phyloP scores from a whole-genome alignment of 2,329 filamentous ascomycete genomes.

The Magnaporthales sp. region DNA sequence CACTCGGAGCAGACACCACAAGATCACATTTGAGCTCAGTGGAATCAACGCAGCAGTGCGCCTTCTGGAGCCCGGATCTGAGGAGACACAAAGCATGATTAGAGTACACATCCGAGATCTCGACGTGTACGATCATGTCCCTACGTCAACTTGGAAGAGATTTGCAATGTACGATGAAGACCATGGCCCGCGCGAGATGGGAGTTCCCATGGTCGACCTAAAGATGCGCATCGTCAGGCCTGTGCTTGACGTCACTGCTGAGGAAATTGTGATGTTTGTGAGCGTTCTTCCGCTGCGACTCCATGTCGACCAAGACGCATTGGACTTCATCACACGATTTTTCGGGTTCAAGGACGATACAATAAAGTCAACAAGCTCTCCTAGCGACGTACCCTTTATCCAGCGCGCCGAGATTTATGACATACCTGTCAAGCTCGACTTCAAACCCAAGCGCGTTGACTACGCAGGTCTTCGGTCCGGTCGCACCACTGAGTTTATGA shows the following conservation, averaged over 20 bases:
- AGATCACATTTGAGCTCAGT: slow-evolving; percentile 88
- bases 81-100: slow-evolving; percentile 80
- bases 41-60: slow-evolving; percentile 78
- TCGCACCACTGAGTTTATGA: slow-evolving; percentile 97
- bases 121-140: slow-evolving; percentile 89
- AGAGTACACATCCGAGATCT: slow-evolving; percentile 76
- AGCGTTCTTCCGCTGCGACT: slow-evolving; percentile 76
- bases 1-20: slow-evolving; percentile 80
- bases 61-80: slow-evolving; percentile 64
- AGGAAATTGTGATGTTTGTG: slow-evolving; percentile 77
- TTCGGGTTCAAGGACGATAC: slow-evolving; percentile 92
- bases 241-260: slow-evolving; percentile 72
- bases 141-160: slow-evolving; percentile 96
- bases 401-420: slow-evolving; percentile 83
- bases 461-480: slow-evolving; percentile 88
- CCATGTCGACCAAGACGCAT: slow-evolving; percentile 93
- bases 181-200: slow-evolving; percentile 76
- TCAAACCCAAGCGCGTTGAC: slow-evolving; percentile 97
- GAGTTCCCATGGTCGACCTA: slow-evolving; percentile 81
- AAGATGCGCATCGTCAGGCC: slow-evolving; percentile 85
- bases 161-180: slow-evolving; percentile 92
- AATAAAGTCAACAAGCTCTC: slow-evolving; percentile 42
- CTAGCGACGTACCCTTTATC: slow-evolving; percentile 73
- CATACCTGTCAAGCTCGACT: slow-evolving; percentile 77
- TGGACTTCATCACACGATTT: slow-evolving; percentile 95